These are phyloP conservation scores for Cryoendolithus antarcticus DNA, from an alignment of 2,329 filamentous ascomycete genomes.

Conservation along the genomic window DNA sequence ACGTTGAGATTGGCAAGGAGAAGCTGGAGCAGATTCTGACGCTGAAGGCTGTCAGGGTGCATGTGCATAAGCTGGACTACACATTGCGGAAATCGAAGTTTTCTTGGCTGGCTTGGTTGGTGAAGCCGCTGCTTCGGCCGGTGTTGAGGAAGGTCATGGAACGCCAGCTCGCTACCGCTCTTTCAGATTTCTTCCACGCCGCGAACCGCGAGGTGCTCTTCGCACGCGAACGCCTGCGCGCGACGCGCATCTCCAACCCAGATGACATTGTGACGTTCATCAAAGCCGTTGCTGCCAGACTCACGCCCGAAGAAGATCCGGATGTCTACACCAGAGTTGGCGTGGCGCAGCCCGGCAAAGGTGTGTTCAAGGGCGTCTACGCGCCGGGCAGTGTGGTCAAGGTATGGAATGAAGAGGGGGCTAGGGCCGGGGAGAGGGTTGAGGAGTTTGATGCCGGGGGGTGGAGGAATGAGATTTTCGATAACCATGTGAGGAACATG, in stretches of 20 bases:
- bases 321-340: constrained; percentile 66
- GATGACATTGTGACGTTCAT: constrained; percentile 71
- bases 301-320: constrained; percentile 60
- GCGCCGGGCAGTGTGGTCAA: constrained; percentile 80
- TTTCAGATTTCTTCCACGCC: constrained; percentile 56
- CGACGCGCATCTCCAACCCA: constrained; percentile 70
- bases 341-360: constrained; percentile 46
- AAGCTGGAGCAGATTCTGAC: constrained; percentile 69
- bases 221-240: constrained; percentile 73
- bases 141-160: constrained; percentile 71
- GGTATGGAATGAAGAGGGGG: constrained; percentile 72
- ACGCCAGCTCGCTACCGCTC: constrained; percentile 58
- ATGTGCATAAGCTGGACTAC: constrained; percentile 80
- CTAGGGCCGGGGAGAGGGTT: constrained; percentile 56
- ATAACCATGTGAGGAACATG: constrained; percentile 24
- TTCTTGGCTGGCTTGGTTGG: constrained; percentile 64
- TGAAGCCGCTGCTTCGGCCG: constrained; percentile 73
- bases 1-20: constrained; percentile 70
- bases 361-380: constrained; percentile 72
- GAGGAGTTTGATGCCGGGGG: constrained; percentile 59
- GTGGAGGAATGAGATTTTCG: constrained; percentile 78
- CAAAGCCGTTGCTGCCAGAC: constrained; percentile 64
- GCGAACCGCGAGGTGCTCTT: constrained; percentile 79
- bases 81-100: constrained; percentile 62
- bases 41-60: constrained; percentile 62